phyloP scores from a whole-genome alignment of 78 protist genomes.

The Monosiga brevicollis region DNA sequence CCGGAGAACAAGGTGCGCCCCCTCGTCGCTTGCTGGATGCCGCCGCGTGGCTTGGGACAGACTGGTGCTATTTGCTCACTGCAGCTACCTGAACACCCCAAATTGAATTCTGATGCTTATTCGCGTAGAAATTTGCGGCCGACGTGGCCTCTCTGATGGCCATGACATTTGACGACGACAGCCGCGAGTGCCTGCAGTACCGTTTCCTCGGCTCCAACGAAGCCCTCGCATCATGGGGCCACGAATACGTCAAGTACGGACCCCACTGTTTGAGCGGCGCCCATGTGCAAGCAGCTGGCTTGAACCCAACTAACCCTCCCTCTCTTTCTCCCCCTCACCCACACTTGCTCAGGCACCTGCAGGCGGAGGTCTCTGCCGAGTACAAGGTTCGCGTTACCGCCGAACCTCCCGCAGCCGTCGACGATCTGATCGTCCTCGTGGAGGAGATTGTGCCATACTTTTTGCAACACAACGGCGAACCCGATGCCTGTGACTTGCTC shows the following conservation, averaged over 20 bases:
- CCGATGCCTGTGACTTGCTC: constrained; percentile 91
- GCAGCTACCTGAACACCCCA: no score
- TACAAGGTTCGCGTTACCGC: constrained; percentile 35
- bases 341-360: constrained; percentile 23
- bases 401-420: background rate
- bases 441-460: constrained; percentile 76
- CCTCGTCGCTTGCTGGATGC: no score
- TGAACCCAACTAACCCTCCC: background rate
- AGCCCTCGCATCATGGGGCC: constrained; percentile 86
- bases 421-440: background rate
- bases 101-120: background rate
- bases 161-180: constrained; percentile 51
- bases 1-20: constrained; percentile 27
- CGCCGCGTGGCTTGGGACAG: no score
- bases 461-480: constrained; percentile 82
- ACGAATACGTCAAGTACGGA: constrained; percentile 77
- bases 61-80: no score
- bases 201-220: constrained; percentile 60
- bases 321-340: background rate
- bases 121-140: constrained; percentile 37
- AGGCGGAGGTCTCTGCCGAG: constrained; percentile 68
- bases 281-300: no score
- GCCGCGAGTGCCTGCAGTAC: constrained; percentile 53
- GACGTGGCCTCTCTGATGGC: constrained; percentile 87
- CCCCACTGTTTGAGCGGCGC: no score